Base-by-base conservation (phyloP, 2,329 filamentous ascomycete genomes). In the Calcarisporium arbuscula region DNA sequence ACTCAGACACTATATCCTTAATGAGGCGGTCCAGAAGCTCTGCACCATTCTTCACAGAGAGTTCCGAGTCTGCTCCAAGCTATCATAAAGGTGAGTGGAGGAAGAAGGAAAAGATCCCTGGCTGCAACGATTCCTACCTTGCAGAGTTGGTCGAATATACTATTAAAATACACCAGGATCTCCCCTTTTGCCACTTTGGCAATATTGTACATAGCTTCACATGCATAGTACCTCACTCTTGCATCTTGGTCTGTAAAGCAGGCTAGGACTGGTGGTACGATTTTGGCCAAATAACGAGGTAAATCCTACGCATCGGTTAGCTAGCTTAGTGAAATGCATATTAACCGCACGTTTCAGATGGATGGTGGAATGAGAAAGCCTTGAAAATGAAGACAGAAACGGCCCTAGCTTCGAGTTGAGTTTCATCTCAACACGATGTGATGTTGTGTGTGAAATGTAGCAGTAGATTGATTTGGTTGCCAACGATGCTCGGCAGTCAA, bases 191-290 rank as follows among this genome's bases (percentile, higher is more conserved):
- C 92, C 30, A 98, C 92, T 65, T 98, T 98, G 54, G 92, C 89
- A 55, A 98, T 98, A 62, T 98, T 98, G 66, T 98, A 98, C 92
- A 98, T 98, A 60, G 89, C 94, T 67, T 98, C 92, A 64, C 92
- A 98, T 17, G 92, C 92, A 64, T 98, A 98, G 61, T 98, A 98
- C 45, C 92, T 78, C 20, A 96, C 92, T 39, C 92, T 78, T 19
- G 92, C 89, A 82, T 98, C 92, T 67, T 96, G 92, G 50, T 98
- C 94, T 38, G 85, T 86, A 62, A 98, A 98, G 68, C 94, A 98
- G 34, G 92, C 92, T 29, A 98, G 74, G 5, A 98, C 92, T 4
- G 94, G 94, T 29, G 90, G 90, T 1, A 98, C 90, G 49, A 98
- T 96, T 50, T 89, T 82, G 54, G 88, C 82, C 32, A 98, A 74